Evolutionary conservation across 169 alveolate species (phyloP).

Genomic region (Cryptosporidium parvum): DNA sequence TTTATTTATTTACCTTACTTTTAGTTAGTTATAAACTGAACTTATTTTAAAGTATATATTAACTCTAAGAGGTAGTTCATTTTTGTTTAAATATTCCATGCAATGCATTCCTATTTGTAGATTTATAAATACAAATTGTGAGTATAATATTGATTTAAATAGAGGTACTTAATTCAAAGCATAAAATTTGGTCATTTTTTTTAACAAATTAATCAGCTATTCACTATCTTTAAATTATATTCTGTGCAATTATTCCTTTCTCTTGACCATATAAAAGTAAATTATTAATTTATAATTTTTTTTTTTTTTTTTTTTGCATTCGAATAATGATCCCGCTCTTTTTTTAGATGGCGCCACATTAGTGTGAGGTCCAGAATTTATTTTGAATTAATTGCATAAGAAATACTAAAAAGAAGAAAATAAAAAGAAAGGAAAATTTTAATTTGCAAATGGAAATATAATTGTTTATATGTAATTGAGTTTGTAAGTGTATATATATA

Average conservation of each 20-base stretch:
- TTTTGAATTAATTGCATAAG: not conserved
- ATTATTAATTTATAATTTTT: too few species aligned
- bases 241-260: too few species aligned
- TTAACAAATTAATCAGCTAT: too few species aligned
- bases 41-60: not conserved
- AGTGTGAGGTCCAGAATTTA: constrained; percentile 12
- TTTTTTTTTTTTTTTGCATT: not conserved
- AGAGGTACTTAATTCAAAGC: too few species aligned
- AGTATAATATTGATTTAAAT: too few species aligned
- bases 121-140: too few species aligned
- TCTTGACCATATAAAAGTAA: not conserved
- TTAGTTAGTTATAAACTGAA: not conserved
- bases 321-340: not conserved
- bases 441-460: not conserved
- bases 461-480: too few species aligned
- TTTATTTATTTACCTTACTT: too few species aligned
- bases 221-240: too few species aligned
- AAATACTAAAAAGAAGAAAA: not conserved
- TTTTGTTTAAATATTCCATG: not conserved
- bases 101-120: not conserved
- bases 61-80: too few species aligned
- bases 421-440: not conserved
- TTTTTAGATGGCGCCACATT: not conserved
- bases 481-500: not conserved
- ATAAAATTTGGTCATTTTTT: too few species aligned